phyloP scores from a whole-genome alignment of 2,329 filamentous ascomycete species.

The Fusarium camptoceras region DNA sequence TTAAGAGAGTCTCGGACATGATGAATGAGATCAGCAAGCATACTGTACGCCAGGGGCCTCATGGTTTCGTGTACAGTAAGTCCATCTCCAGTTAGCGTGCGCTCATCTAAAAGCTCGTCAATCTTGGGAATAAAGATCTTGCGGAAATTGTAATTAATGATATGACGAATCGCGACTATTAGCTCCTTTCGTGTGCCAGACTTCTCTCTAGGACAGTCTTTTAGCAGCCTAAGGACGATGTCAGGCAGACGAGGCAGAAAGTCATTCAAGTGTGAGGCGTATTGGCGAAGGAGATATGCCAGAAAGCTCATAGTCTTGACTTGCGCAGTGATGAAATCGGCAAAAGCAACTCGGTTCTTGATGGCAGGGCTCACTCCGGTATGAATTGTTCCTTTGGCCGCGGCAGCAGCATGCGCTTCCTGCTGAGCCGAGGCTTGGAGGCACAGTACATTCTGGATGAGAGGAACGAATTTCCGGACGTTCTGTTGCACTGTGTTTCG shows the following conservation, averaged over 20 bases:
- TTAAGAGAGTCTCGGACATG: conserved; percentile 91
- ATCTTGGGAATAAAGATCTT: conserved; percentile 96
- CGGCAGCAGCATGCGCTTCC: conserved; percentile 88
- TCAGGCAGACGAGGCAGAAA: conserved; percentile 87
- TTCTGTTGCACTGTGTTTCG: conserved; percentile 82
- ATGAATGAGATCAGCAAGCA: conserved; percentile 97
- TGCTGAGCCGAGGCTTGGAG: conserved; percentile 94
- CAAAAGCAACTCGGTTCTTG: conserved; percentile 92
- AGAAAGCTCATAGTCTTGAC: conserved; percentile 99
- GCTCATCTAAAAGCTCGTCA: conserved; percentile 92
- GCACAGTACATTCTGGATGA: conserved; percentile 90
- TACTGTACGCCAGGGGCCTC: conserved; percentile 94
- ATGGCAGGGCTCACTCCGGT: conserved; percentile 94
- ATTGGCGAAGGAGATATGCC: conserved; percentile 90
- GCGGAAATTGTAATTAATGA: conserved; percentile 98
- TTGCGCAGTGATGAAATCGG: conserved; percentile 96
- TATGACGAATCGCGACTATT: conserved; percentile 94
- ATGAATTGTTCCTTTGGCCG: conserved; percentile 82
- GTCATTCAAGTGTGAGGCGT: conserved; percentile 86
- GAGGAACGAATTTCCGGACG: conserved; percentile 90
- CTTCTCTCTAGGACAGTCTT: conserved; percentile 95
- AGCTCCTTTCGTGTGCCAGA: conserved; percentile 94
- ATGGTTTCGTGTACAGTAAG: conserved; percentile 97
- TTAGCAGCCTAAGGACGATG: conserved; percentile 89
- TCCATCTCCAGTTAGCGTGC: conserved; percentile 93